Percentiles rank a stretch among this genome's conserved stretches.
phyloP scores from a whole-genome alignment of 192 early-diverging fungal genomes.

The Coemansia sp. region DNA sequence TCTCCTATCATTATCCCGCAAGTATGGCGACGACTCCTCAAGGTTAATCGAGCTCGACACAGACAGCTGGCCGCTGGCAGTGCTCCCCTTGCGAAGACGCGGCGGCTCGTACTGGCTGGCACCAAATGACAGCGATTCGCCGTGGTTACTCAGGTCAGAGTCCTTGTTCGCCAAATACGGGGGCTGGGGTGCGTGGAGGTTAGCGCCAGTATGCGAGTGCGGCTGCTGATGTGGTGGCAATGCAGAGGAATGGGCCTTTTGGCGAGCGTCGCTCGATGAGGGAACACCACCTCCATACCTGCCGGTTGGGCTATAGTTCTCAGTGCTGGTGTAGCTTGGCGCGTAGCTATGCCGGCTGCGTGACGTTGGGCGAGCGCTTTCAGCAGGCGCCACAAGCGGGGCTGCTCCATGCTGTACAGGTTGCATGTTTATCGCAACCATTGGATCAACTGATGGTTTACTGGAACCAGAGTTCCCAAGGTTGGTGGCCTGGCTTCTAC shows the following conservation, averaged over 20 bases:
- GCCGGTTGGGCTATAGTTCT: slow-evolving; percentile 24
- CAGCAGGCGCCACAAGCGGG: slow-evolving; percentile 2
- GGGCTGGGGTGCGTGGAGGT: slow-evolving; percentile 21
- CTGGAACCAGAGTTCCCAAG: slow-evolving; percentile 15
- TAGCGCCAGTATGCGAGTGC: slow-evolving; percentile 10
- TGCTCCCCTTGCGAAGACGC: slow-evolving; percentile 49
- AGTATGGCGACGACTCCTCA: slow-evolving; percentile 46
- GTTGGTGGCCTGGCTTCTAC: slow-evolving; percentile 39
- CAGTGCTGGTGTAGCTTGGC: slow-evolving; percentile 20
- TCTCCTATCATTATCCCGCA: slow-evolving; percentile 46
- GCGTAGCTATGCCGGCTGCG: slow-evolving; percentile 41
- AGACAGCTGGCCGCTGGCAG: slow-evolving; percentile 46
- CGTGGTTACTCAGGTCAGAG: slow-evolving; percentile 19
- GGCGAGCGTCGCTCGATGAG: slow-evolving; percentile 3
- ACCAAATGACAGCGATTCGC: slow-evolving; percentile 47
- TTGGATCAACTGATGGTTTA: slow-evolving; percentile 15
- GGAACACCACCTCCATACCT: background rate
- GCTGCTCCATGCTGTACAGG: slow-evolving; percentile 1
- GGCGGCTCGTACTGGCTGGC: slow-evolving; percentile 53
- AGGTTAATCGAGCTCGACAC: slow-evolving; percentile 49
- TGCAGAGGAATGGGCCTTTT: slow-evolving; percentile 10
- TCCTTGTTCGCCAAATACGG: slow-evolving; percentile 24
- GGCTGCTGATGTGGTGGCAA: background rate
- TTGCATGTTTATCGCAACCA: background rate
- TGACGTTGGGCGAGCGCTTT: slow-evolving; percentile 26